A percentile compares a stretch with the other conserved stretches of the same genome.
Evolutionary conservation across 73 alveolate species (phyloP).

Genomic region (Symbiodinium natans): DNA sequence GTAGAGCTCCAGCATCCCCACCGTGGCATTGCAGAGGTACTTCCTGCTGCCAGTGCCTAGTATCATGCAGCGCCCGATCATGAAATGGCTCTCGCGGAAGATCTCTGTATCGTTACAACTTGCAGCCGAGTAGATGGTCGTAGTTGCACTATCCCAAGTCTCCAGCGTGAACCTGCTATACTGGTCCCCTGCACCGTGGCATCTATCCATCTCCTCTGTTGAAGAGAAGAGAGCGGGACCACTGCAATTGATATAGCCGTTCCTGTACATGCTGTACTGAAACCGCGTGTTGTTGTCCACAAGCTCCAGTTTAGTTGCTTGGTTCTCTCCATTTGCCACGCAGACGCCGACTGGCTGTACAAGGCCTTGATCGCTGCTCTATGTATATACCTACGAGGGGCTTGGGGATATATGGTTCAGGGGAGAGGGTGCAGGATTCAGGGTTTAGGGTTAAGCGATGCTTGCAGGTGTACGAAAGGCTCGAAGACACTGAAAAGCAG

Average conservation of each 20-base stretch:
- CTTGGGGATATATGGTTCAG: too few species aligned
- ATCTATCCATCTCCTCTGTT: neutral
- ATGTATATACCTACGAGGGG: too few species aligned
- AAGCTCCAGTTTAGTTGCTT: neutral
- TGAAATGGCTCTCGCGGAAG: neutral
- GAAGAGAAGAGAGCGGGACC: neutral
- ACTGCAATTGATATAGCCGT: neutral
- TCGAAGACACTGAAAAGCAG: too few species aligned
- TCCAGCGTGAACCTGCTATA: neutral
- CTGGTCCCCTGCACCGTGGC: neutral
- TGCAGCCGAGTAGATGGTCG: neutral
- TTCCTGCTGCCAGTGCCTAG: neutral
- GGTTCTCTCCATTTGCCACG: neutral
- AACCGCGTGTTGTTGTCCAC: neutral
- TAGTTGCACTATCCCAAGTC: neutral
- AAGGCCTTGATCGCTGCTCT: too few species aligned
- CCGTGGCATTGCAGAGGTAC: neutral
- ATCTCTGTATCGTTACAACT: neutral
- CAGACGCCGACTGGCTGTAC: neutral
- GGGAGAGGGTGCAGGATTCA: too few species aligned
- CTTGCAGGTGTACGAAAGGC: too few species aligned
- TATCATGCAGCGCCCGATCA: neutral
- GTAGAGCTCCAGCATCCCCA: neutral
- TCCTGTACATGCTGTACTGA: neutral
- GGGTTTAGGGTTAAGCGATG: too few species aligned